These are phyloP conservation scores for Boletus subparvulus DNA, from an alignment of 768 basidiomycete genomes.

Conservation along the genomic window DNA sequence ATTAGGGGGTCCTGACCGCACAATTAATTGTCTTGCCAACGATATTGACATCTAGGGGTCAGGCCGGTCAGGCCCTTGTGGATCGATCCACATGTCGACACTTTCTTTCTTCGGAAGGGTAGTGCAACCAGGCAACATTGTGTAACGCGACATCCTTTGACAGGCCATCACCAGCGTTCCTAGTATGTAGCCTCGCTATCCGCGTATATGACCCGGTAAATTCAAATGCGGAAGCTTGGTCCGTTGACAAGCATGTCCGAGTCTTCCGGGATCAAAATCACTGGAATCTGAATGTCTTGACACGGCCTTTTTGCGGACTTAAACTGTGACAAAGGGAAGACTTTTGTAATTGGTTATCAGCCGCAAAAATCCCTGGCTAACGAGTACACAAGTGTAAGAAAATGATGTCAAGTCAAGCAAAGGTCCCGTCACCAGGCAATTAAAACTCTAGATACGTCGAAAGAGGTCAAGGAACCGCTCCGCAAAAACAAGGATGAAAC, in stretches of 20 bases:
- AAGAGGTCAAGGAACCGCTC: background rate
- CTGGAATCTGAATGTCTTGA: background rate
- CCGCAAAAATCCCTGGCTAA: background rate
- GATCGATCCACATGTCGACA: background rate
- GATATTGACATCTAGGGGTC: background rate
- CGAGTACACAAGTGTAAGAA: constrained; percentile 1
- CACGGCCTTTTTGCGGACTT: background rate
- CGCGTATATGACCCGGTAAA: background rate
- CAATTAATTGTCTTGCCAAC: background rate
- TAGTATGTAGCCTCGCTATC: background rate
- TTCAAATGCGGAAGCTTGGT: background rate
- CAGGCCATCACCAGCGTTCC: background rate
- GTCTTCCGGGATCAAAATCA: background rate
- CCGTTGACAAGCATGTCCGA: background rate
- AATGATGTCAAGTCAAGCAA: background rate
- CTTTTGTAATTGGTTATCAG: background rate
- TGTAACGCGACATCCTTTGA: background rate
- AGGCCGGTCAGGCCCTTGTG: background rate
- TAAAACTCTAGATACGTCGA: constrained; percentile 9
- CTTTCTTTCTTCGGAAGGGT: too few relatives aligned
- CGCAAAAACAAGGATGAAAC: constrained; percentile 2
- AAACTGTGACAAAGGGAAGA: background rate
- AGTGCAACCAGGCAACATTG: background rate
- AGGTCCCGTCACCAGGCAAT: background rate
- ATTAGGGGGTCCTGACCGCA: background rate